Conservation (phyloP, 169 alveolate species). For the Plasmodium adleri region DNA sequence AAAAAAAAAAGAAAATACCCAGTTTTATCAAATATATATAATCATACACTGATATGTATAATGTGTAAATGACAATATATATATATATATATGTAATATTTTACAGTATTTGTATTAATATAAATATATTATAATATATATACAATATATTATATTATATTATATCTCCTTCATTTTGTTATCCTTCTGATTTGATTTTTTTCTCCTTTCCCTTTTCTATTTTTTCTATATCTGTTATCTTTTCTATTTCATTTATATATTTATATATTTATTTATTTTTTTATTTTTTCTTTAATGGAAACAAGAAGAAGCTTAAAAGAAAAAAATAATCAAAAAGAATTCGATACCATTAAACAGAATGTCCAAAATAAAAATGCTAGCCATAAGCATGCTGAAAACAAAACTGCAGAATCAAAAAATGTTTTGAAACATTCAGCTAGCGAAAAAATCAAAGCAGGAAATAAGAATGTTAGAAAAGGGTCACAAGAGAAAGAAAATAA, state of each 20-base stretch:
- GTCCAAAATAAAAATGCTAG: neutral
- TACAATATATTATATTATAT: too few species aligned
- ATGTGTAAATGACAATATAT: too few species aligned
- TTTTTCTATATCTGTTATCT: neutral
- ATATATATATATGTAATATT: too few species aligned
- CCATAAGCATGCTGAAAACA: neutral
- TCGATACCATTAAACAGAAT: neutral
- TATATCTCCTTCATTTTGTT: neutral
- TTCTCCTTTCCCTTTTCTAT: neutral
- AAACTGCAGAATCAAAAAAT: neutral
- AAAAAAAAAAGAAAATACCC: neutral
- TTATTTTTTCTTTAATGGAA: constrained; percentile 24
- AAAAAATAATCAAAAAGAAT: constrained; percentile 1
- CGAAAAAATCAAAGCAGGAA: neutral
- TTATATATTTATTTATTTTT: neutral
- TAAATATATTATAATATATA: too few species aligned
- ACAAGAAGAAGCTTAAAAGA: constrained; percentile 33
- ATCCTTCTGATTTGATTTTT: neutral
- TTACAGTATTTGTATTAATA: too few species aligned
- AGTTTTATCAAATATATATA: too few species aligned
- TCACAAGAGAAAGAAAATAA: too few species aligned
- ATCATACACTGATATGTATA: too few species aligned
- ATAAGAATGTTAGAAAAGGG: too few species aligned
- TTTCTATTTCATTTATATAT: neutral
- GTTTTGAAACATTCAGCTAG: neutral